A percentile compares a stretch with the other conserved stretches of the same genome.
phyloP scores from a whole-genome alignment of 352 stramenopile species.

The Blastocystis sp. region DNA sequence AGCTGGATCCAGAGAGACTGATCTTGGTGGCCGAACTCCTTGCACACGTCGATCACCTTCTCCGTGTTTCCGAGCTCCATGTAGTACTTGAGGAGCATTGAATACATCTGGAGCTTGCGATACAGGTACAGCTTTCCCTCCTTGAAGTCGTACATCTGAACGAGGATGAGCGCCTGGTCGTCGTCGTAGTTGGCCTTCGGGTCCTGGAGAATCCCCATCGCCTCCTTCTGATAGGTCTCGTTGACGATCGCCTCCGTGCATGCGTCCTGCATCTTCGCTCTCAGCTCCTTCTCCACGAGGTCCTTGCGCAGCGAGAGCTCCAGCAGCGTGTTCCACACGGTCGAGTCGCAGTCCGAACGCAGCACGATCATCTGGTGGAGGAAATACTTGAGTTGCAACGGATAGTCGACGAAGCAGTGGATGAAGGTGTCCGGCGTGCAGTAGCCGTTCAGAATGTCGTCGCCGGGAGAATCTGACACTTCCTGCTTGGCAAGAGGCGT shows the following conservation, averaged over 20 bases:
- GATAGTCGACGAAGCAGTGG: conserved; percentile 80
- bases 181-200: conserved; percentile 77
- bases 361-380: conserved; percentile 50
- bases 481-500: background rate
- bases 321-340: conserved; percentile 69
- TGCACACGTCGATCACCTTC: conserved; percentile 75
- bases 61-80: conserved; percentile 79
- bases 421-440: conserved; percentile 68
- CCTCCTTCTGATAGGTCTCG: conserved; percentile 55
- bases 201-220: conserved; percentile 77
- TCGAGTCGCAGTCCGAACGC: conserved; percentile 8
- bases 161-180: conserved; percentile 79
- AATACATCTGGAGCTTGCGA: conserved; percentile 82
- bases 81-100: conserved; percentile 83
- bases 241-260: background rate
- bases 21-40: conserved; percentile 75
- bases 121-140: conserved; percentile 81
- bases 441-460: conserved; percentile 39
- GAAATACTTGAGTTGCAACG: conserved; percentile 71
- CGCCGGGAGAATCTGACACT: background rate
- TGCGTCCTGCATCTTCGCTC: background rate
- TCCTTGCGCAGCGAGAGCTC: conserved; percentile 69
- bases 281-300: background rate
- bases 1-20: conserved; percentile 77
- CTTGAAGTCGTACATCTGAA: conserved; percentile 79